A percentile compares a stretch with the other conserved stretches of the same genome.
Conservation (phyloP, 352 stramenopile genomes). For the Lagenidium sp. region DNA sequence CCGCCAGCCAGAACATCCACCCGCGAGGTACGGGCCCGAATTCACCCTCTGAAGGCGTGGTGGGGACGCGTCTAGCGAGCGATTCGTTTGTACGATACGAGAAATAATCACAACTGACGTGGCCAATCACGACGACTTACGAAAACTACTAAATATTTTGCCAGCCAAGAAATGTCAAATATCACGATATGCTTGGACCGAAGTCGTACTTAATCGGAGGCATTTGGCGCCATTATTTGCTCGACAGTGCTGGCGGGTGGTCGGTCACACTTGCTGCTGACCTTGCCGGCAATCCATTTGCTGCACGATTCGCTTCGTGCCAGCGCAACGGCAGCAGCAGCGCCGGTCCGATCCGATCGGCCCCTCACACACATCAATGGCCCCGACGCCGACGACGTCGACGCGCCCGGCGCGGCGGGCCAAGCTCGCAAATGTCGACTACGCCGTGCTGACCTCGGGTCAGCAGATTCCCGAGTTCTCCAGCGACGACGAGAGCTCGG, state of each 20-base stretch:
- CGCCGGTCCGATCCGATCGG: neutral
- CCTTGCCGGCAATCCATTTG: no score
- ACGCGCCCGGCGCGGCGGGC: constrained; percentile 44
- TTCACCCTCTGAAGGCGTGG: constrained; percentile 11
- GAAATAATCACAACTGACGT: no score
- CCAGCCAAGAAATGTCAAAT: no score
- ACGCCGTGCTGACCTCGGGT: constrained; percentile 63
- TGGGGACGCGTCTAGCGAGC: neutral
- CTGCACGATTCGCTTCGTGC: no score
- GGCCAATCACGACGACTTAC: no score
- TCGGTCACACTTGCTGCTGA: no score
- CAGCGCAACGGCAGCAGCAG: no score
- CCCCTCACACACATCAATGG: neutral
- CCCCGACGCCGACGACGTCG: constrained; percentile 2
- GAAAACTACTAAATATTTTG: no score
- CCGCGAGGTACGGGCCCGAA: constrained; percentile 16
- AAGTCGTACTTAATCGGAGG: constrained; percentile 8
- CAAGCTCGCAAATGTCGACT: constrained; percentile 72
- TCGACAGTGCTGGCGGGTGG: neutral
- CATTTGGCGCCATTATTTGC: neutral
- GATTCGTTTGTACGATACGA: no score
- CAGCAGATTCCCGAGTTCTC: constrained; percentile 80
- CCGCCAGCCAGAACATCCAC: no score
- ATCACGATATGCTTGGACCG: constrained; percentile 5
- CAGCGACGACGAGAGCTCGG: constrained; percentile 42